Evolutionary conservation across 129 eudicot species (phyloP).

Genomic region (Artemisia tridentata): DNA sequence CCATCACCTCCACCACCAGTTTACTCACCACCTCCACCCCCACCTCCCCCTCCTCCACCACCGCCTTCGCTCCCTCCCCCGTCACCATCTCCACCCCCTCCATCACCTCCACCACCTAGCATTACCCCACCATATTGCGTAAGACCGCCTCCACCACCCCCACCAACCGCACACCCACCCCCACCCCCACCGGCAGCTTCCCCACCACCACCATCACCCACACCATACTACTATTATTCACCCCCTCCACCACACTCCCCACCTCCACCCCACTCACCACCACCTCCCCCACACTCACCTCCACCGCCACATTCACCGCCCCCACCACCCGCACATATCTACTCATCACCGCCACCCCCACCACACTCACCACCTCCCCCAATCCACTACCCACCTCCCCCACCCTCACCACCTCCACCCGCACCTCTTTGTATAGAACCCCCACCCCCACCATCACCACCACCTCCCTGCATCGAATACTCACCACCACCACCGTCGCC

Average conservation of each 20-base stretch:
- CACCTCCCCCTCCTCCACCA: constrained; percentile 34
- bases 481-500: constrained; percentile 38
- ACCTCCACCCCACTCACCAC: constrained; percentile 41
- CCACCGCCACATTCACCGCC: constrained; percentile 51
- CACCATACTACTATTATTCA: constrained; percentile 38
- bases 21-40: constrained; percentile 39
- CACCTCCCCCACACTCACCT: constrained; percentile 26
- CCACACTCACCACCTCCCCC: constrained; percentile 52
- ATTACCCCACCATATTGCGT: neutral
- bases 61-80: constrained; percentile 39
- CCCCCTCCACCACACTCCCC: constrained; percentile 60
- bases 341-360: constrained; percentile 44
- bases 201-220: constrained; percentile 38
- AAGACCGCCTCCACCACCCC: constrained; percentile 28
- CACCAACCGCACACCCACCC: constrained; percentile 27
- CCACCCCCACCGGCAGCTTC: constrained; percentile 1
- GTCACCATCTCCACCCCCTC: constrained; percentile 31
- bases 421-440: constrained; percentile 41
- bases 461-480: constrained; percentile 42
- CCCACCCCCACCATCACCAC: constrained; percentile 45
- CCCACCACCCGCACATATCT: constrained; percentile 40
- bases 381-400: constrained; percentile 40
- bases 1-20: constrained; percentile 33
- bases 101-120: constrained; percentile 26
- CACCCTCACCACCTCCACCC: constrained; percentile 41